Conservation (phyloP, 2,329 filamentous ascomycete genomes). For the Xenoacremonium recifei region DNA sequence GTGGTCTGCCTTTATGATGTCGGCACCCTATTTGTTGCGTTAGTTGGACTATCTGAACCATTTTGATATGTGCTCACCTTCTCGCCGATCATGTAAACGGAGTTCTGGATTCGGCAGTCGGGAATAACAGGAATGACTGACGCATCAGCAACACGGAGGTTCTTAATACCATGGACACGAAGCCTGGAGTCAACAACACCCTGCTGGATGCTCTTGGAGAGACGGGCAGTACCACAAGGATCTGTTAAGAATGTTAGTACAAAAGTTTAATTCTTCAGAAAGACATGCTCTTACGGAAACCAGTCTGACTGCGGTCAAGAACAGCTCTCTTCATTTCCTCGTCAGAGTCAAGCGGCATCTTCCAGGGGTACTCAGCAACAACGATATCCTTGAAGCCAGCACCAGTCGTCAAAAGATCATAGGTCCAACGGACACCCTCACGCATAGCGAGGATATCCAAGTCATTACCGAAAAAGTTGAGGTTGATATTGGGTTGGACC, state of each 20-base stretch:
- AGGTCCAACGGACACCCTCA: conserved; percentile 54
- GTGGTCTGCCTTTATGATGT: conserved; percentile 10
- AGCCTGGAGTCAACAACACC: conserved; percentile 52
- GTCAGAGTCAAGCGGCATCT: conserved; percentile 55
- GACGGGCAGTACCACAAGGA: conserved; percentile 53
- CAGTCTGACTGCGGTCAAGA: conserved; percentile 57
- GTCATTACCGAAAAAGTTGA: conserved; percentile 59
- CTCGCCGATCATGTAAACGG: conserved; percentile 60
- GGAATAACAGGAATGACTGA: conserved; percentile 54
- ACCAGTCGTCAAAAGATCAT: conserved; percentile 57
- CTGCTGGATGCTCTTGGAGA: conserved; percentile 49
- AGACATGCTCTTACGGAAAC: conserved; percentile 39
- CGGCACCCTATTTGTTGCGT: conserved; percentile 10
- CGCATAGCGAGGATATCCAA: conserved; percentile 57
- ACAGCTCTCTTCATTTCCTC: conserved; percentile 55
- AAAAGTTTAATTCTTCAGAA: not conserved
- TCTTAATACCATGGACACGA: conserved; percentile 52
- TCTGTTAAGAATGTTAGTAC: conserved; percentile 27
- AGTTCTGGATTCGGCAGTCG: conserved; percentile 56
- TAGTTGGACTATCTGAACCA: not conserved
- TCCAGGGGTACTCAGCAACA: conserved; percentile 56
- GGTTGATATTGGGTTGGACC: conserved; percentile 56
- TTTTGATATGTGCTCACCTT: conserved; percentile 31
- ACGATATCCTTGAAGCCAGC: conserved; percentile 56
- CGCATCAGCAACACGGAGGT: conserved; percentile 54